phyloP scores from a whole-genome alignment of 768 basidiomycete species.

The Boletus sp. region DNA sequence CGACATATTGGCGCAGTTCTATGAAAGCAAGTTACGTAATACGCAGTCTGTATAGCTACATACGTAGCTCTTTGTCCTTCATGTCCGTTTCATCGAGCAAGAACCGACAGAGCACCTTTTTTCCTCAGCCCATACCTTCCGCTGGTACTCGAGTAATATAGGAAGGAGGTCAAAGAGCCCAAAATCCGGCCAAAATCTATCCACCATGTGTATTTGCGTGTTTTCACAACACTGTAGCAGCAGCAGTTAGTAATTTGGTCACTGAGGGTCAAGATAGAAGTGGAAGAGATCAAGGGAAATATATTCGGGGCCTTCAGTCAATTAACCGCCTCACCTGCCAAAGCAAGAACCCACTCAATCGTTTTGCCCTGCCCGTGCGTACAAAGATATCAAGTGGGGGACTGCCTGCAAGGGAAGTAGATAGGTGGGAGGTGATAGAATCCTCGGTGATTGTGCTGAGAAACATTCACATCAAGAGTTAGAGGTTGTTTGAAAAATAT shows the following conservation, averaged over 20 bases:
- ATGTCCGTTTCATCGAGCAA: not conserved
- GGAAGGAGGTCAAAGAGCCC: slow-evolving; percentile 84
- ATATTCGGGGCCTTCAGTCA: too few species aligned
- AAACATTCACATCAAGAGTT: not conserved
- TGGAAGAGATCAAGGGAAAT: too few species aligned
- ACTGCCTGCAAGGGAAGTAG: slow-evolving; percentile 62
- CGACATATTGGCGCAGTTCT: not conserved
- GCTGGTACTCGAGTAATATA: slow-evolving; percentile 85
- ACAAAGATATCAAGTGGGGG: slow-evolving; percentile 88
- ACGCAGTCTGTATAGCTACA: not conserved
- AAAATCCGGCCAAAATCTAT: slow-evolving; percentile 92
- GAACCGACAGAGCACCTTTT: not conserved
- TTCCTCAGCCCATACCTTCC: slow-evolving; percentile 54
- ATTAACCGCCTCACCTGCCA: slow-evolving; percentile 76
- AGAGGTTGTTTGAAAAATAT: not conserved
- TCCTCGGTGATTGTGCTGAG: slow-evolving; percentile 59
- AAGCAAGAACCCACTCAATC: slow-evolving; percentile 68
- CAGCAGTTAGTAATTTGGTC: not conserved
- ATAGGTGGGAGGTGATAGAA: slow-evolving; percentile 63
- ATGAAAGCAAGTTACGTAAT: slow-evolving; percentile 13
- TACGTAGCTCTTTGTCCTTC: too few species aligned
- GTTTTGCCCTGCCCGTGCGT: slow-evolving; percentile 83
- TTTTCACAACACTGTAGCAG: slow-evolving; percentile 65
- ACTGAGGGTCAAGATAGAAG: not conserved
- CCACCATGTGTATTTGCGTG: slow-evolving; percentile 84